phyloP scores from a whole-genome alignment of 202 grass and related monocot genomes.

The Panicum hallii region DNA sequence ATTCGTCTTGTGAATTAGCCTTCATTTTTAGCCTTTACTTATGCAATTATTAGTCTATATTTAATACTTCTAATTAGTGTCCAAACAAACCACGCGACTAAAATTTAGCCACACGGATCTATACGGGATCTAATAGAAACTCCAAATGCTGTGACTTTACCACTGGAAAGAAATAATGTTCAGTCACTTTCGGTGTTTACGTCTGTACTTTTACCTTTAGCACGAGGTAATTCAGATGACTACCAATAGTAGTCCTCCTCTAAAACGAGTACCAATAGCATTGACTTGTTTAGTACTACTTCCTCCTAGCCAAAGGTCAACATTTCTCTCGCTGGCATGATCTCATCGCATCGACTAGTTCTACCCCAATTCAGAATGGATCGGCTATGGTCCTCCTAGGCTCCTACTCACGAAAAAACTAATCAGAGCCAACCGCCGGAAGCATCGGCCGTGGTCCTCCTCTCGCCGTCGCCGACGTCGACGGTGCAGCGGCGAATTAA shows the following conservation, averaged over 20 bases:
- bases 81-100: too few species aligned
- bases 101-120: too few species aligned
- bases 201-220: background rate
- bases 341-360: background rate
- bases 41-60: too few species aligned
- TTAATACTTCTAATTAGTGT: too few species aligned
- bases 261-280: background rate
- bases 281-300: background rate
- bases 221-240: background rate
- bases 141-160: too few species aligned
- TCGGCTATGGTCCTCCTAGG: background rate
- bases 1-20: too few species aligned
- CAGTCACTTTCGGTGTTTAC: background rate
- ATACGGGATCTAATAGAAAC: too few species aligned
- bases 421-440: background rate
- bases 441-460: background rate
- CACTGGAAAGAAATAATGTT: too few species aligned
- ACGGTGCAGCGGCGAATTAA: background rate
- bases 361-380: background rate
- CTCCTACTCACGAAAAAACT: background rate
- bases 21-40: too few species aligned
- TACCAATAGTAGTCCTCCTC: background rate
- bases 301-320: background rate
- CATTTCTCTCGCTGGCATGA: background rate
- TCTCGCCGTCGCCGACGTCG: background rate